Base-by-base conservation (phyloP, 257 asterid species). In the Ilex asprella region DNA sequence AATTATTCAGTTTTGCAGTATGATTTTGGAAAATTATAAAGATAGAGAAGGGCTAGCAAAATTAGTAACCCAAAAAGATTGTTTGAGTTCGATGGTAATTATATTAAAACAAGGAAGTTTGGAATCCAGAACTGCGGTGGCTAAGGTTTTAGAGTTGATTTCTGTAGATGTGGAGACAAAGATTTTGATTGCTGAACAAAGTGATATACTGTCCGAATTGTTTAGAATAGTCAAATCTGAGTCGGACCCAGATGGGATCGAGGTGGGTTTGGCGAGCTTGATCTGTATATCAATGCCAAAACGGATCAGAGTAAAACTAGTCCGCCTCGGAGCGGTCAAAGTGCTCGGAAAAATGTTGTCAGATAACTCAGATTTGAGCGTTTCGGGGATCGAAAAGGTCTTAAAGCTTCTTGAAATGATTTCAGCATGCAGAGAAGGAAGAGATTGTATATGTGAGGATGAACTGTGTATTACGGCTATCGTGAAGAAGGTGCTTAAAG, bases 371-470 rank as follows among this genome's bases (percentile, higher is more conserved):
- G 91, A 88, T 56, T 57, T 84, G 62, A 75, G 61, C 11, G 62
- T 74, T 13, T 30, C 65, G 0, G 16, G 71, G 27, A 74, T 80
- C 10, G 97, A 84, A 27, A 89, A 81, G 13, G 76, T 74, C 10
- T 64, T 89, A 62, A 85, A 75, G 69, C 72, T 86, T 1, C 52
- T 86, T 7, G 97, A 84, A 43, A 59, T 83, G 50, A 54, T 63
- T 35, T 81, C 92, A 5, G 76, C 85, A 2, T 74, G 88, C 63
- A 80, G 76, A 51, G 97, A 89, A 62, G 97, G 95, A 16, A 75
- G 95, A 69, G 50, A 3, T 14, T 85, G 76, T 66, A 80, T 89
- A 0, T 81, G 87, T 67, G 71, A 67, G 16, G 74, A 68, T 51
- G 77, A 62, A 31, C 56, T 41, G 0, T 86, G 97, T 52, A 71